Conservation (phyloP, 2,329 filamentous ascomycete genomes). For the Zymoseptoria pseudotritici region DNA sequence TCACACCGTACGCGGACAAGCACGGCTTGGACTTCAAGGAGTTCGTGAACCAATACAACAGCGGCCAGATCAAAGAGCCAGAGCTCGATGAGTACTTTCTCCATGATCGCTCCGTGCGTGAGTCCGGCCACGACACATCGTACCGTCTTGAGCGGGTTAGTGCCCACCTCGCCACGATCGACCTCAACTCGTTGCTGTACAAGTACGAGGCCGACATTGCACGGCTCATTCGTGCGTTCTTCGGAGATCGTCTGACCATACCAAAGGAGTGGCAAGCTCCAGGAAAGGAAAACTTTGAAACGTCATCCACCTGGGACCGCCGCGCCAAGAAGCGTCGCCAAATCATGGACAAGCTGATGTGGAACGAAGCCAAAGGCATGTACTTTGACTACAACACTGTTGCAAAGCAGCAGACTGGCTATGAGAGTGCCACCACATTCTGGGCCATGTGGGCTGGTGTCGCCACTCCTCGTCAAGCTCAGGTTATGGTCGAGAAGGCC, state of each 20-base stretch:
- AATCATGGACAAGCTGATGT: conserved; percentile 85
- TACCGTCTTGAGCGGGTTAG: conserved; percentile 86
- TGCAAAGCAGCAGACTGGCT: conserved; percentile 69
- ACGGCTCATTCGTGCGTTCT: conserved; percentile 73
- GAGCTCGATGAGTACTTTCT: conserved; percentile 92
- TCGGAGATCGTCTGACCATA: conserved; percentile 74
- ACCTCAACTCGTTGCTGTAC: conserved; percentile 89
- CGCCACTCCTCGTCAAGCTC: conserved; percentile 78
- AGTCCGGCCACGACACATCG: conserved; percentile 93
- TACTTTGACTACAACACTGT: conserved; percentile 95
- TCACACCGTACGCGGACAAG: conserved; percentile 77
- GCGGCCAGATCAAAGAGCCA: conserved; percentile 66
- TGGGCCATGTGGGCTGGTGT: conserved; percentile 97
- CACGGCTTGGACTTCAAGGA: conserved; percentile 72
- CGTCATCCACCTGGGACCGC: conserved; percentile 83
- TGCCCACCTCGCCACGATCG: conserved; percentile 84
- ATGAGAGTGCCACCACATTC: conserved; percentile 89
- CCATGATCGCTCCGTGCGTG: conserved; percentile 89
- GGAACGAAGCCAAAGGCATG: conserved; percentile 88
- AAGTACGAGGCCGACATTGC: conserved; percentile 96
- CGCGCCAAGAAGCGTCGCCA: conserved; percentile 76
- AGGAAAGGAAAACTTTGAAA: conserved; percentile 59
- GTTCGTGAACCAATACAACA: conserved; percentile 85
- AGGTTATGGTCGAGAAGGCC: conserved; percentile 68
- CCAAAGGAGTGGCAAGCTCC: conserved; percentile 73